Base-by-base conservation (phyloP, 108 stramenopile genomes). In the Pseudonitzschia multistriata region DNA sequence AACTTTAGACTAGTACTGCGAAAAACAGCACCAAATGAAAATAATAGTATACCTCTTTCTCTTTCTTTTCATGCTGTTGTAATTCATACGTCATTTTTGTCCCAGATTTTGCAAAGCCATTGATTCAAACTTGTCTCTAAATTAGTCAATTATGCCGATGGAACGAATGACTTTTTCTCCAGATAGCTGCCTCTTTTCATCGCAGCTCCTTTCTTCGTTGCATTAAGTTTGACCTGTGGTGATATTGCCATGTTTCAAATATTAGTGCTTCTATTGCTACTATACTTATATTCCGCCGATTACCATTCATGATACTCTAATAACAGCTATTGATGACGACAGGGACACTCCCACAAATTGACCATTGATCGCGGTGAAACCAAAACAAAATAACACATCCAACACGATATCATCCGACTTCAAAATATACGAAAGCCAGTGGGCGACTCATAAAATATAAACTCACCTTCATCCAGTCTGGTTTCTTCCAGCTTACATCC, bases 401-500 rank as follows among this genome's bases (percentile, higher is more conserved):
- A 61, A 61, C 28, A 61, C 2, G 0, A 61, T 33, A 61, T 61
- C 27, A 33, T 35, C n/a, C n/a, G n/a, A n/a, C n/a, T n/a, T n/a
- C n/a, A 31, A 0, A 10, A 7, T 39, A 39, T 21, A 17, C 13
- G 49, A 17, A 17, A 49, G 19, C 7, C 13, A 10, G 37, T 39
- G 37, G 10, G 10, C 37, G 37, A 10, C 10, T 10, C 7, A 39
- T 7, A 10, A 39, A 39, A 10, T 39, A 7, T 10, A 39, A 63
- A 42, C 62, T 63, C 34, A 63, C 62, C 34, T 62, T n/a, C 67
- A 63, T 75, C 76, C 76, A 77, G 22, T 62, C 31, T 17, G 76
- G 76, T 52, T 77, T 60, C 2, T 59, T 42, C 76, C 76, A 77
- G 27, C 5, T 33, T 56, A 57, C 71, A 30, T 63, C 70, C 10